Percentiles rank a stretch among this genome's conserved stretches.
Evolutionary conservation across 1,139 yeast species (phyloP).

Genomic region (Zygosaccharomyces sapae): DNA sequence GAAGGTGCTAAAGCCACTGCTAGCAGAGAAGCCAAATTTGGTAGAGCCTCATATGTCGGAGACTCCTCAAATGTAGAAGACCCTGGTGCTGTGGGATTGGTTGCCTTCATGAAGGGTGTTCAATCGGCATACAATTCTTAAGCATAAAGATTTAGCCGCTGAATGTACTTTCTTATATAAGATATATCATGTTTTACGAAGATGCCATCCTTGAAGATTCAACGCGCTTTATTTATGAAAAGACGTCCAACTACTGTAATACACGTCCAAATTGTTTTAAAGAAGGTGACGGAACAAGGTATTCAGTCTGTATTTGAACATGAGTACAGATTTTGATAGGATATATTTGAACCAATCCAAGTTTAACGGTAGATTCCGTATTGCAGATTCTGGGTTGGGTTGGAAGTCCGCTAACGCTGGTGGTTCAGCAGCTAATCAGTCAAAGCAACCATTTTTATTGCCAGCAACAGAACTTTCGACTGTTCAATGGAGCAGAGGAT

Average conservation of each 20-base stretch:
- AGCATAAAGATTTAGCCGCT: conserved; percentile 1
- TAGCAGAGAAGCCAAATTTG: conserved; percentile 75
- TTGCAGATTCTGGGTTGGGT: conserved; percentile 93
- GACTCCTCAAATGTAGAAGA: conserved; percentile 69
- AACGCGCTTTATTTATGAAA: not conserved
- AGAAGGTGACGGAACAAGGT: too few relatives aligned
- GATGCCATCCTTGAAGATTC: not conserved
- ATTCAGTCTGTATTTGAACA: conserved; percentile 8
- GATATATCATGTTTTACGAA: not conserved
- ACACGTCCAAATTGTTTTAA: not conserved
- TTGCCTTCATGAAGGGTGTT: conserved; percentile 59
- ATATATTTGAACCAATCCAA: conserved; percentile 85
- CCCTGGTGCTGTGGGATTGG: conserved; percentile 87
- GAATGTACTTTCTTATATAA: not conserved
- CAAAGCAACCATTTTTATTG: conserved; percentile 71
- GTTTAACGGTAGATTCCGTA: conserved; percentile 81
- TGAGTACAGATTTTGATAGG: conserved; percentile 64
- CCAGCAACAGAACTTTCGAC: conserved; percentile 80
- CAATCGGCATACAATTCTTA: conserved; percentile 14
- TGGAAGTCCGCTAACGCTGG: conserved; percentile 77
- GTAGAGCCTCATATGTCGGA: conserved; percentile 87
- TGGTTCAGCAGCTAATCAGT: conserved; percentile 45
- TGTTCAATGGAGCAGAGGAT: conserved; percentile 88
- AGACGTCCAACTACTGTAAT: not conserved
- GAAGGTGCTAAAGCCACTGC: conserved; percentile 75